These are phyloP conservation scores for Scytalidium lignicola DNA, from an alignment of 2,329 filamentous ascomycete genomes.

Conservation along the genomic window DNA sequence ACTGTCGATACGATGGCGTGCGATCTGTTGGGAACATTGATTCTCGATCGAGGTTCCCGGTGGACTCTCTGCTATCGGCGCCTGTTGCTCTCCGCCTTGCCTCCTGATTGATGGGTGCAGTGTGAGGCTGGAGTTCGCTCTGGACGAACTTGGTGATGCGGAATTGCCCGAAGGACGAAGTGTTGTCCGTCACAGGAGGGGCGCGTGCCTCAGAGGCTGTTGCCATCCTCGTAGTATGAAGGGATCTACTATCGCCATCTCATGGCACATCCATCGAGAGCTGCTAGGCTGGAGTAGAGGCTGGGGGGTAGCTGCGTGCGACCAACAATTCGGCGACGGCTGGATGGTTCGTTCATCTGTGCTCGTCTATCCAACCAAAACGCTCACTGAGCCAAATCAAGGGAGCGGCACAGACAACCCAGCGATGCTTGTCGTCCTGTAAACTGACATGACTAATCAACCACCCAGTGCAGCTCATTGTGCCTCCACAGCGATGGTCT, in stretches of 20 bases:
- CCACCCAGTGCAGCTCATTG: too few species aligned
- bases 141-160: conserved; percentile 17
- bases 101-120: conserved; percentile 6
- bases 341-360: background rate
- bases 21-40: conserved; percentile 6
- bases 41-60: conserved; percentile 1
- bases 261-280: conserved; percentile 10
- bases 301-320: background rate
- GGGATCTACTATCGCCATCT: conserved; percentile 19
- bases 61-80: conserved; percentile 1
- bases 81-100: background rate
- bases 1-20: conserved; percentile 4
- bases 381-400: background rate
- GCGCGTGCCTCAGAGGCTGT: conserved; percentile 17
- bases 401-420: background rate
- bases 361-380: background rate
- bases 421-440: too few species aligned
- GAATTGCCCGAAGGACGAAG: conserved; percentile 19
- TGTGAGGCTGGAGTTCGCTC: conserved; percentile 10
- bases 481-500: too few species aligned
- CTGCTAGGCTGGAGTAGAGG: background rate
- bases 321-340: background rate
- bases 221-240: conserved; percentile 18
- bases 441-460: too few species aligned
- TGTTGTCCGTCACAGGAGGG: conserved; percentile 13